A percentile compares a stretch with the other conserved stretches of the same genome.
Conservation (phyloP, 1,284 basidiomycete genomes). For the Apiotrichum gracile region DNA sequence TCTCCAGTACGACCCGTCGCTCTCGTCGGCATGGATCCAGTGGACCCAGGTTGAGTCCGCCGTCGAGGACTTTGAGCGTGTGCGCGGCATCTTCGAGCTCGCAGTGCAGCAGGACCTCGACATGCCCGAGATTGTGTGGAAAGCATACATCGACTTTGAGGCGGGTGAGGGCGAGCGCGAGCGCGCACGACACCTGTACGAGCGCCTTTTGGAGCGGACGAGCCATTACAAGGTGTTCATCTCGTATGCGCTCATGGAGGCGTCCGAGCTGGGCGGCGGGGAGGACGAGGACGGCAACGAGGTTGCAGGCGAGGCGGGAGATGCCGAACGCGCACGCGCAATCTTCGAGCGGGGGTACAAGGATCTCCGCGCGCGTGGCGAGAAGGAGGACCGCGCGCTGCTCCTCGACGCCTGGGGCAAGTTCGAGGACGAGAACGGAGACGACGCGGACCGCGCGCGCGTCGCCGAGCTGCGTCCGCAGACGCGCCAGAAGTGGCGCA, state of each 20-base stretch:
- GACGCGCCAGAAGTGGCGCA: constrained; percentile 74
- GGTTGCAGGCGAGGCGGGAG: constrained; percentile 62
- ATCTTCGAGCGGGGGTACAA: constrained; percentile 83
- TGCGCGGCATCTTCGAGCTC: constrained; percentile 92
- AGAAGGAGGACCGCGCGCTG: constrained; percentile 87
- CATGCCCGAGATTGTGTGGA: constrained; percentile 97
- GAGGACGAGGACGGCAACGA: constrained; percentile 69
- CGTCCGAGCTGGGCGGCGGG: constrained; percentile 51
- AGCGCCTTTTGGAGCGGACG: constrained; percentile 76
- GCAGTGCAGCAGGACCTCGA: constrained; percentile 91
- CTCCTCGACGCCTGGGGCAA: constrained; percentile 89
- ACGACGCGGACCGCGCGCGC: constrained; percentile 61
- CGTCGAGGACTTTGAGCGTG: constrained; percentile 83
- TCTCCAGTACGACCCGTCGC: constrained; percentile 62
- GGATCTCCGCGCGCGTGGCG: constrained; percentile 67
- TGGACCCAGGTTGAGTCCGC: constrained; percentile 92
- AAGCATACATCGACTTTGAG: constrained; percentile 91
- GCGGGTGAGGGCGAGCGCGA: constrained; percentile 79
- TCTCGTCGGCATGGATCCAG: constrained; percentile 92
- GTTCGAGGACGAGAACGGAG: constrained; percentile 75
- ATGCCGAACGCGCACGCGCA: constrained; percentile 61
- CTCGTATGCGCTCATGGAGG: constrained; percentile 50
- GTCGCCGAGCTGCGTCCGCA: constrained; percentile 87
- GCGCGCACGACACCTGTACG: constrained; percentile 77
- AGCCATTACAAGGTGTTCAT: constrained; percentile 79